A percentile compares a stretch with the other conserved stretches of the same genome.
Conservation (phyloP, 352 stramenopile genomes). For the Globisporangium paroecandrum region DNA sequence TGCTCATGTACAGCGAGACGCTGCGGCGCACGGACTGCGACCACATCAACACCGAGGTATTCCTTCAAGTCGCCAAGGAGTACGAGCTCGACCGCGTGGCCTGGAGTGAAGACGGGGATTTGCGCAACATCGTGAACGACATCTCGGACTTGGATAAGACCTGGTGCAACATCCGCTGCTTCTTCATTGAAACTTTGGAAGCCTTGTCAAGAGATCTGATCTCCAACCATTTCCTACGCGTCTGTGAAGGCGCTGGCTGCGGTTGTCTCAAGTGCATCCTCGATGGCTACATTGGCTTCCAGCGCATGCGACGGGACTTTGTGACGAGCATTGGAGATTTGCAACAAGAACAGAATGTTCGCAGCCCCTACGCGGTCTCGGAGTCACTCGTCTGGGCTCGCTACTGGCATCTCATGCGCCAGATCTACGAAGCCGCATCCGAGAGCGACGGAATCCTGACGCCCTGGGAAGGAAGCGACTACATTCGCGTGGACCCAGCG, state of each 20-base stretch:
- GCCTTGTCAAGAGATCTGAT: conserved; percentile 48
- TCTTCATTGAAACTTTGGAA: conserved; percentile 75
- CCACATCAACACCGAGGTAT: conserved; percentile 51
- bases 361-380: conserved; percentile 40
- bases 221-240: conserved; percentile 47
- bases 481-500: conserved; percentile 30
- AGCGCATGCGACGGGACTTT: conserved; percentile 65
- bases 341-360: conserved; percentile 14
- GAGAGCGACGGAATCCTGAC: conserved; percentile 65
- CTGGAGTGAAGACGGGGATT: conserved; percentile 65
- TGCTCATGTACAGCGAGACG: conserved; percentile 83
- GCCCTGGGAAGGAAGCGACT: conserved; percentile 41
- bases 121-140: conserved; percentile 67
- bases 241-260: conserved; percentile 70
- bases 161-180: conserved; percentile 48
- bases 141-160: conserved; percentile 57
- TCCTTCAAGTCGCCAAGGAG: conserved; percentile 72
- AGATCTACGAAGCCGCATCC: conserved; percentile 62
- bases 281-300: conserved; percentile 76
- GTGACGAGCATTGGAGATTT: conserved; percentile 2
- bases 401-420: conserved; percentile 82
- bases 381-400: conserved; percentile 68
- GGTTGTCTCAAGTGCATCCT: conserved; percentile 82
- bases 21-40: conserved; percentile 59
- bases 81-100: conserved; percentile 68